Base-by-base conservation (phyloP, 106 monocot species). In the Dactylorhiza incarnata region DNA sequence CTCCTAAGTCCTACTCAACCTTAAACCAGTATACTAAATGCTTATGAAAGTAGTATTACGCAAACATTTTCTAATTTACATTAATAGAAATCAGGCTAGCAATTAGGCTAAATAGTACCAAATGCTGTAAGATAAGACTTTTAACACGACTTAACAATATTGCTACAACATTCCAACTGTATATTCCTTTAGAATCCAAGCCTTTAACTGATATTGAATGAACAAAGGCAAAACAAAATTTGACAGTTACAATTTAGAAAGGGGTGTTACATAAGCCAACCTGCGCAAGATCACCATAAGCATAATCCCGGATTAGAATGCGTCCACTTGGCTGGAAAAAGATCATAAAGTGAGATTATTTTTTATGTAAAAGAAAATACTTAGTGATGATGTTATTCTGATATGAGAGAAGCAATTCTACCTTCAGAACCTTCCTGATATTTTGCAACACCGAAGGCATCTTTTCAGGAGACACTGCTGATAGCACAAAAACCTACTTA, bases 391-490 rank as follows among this genome's bases (percentile, higher is more conserved):
- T 72, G 48, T 72, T 0, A 11, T 49, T 49, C 48, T 45, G 69
- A 69, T 46, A 56, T 51, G 15, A 20, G 46, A 22, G 13, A 68
- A 46, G 49, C 49, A 48, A 26, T 15, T 72, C 85, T 86, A 97
- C 97, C 83, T 84, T 94, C 7, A 99, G 82, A 84, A 99, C 80
- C 67, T 82, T 88, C 73, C 73, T 85, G 55, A 99, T 90, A 76
- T 99, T 94, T 72, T 87, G 87, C 74, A 99, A 75, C 9, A 99
- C 91, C 58, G 82, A 65, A 74, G 79, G 76, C 99, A 99, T 99
- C 82, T 92, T 99, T 81, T 94, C 94, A 70, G 99, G 99, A 23
- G 91, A 66, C 70, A 99, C 92, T 91, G 99, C 91, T 90, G 99
- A 99, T 50, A 99, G 80, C 78, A 99, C 79, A 78, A 99, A 99